Base-by-base conservation (phyloP, 192 early-diverging fungal species). In the Fimicolochytrium jonesii region DNA sequence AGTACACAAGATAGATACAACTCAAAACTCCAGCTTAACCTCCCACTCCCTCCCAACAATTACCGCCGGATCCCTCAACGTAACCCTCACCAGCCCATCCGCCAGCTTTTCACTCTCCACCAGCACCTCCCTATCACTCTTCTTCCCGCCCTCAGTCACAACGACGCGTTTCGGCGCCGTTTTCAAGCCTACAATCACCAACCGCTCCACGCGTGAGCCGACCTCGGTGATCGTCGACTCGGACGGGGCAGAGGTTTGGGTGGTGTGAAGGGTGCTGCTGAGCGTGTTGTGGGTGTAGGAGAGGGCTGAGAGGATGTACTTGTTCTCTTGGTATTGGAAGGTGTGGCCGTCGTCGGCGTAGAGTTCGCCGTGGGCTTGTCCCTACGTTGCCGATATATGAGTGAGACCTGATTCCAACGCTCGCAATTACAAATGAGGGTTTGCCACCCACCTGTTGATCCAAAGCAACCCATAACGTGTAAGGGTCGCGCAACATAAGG, bases 301-400 rank as follows among this genome's bases (percentile, higher is more conserved):
- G 71, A 92, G 86, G 28, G 75, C 50, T 2, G 47, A 56, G 43
- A 73, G 58, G 43, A 93, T 73, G 71, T 87, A 98, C 29, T 75
- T 77, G 2, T 91, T 90, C 0, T 74, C 56, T 61, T 83, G 57
- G 60, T 84, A 89, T 32, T 75, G 82, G 64, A 83, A 98, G 1
- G 84, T 76, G 46, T 89, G 79, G 9, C 94, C 97, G 62, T 99
- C 97, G 71, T 99, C 97, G 43, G 90, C 64, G 62, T 97, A 97
- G 18, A 99, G 62, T n/a, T 54, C 51, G 23, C 95, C 97, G 2
- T 60, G 49, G 5, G 96, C 92, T 20, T 80, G 68, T 7, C 84
- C 86, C 69, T 76, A 61, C 46, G 22, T 46, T 36, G 0, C 33
- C 31, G 63, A 17, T n/a, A 77, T 73, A 17, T 72, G 51, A 70